These are phyloP conservation scores for Comarum palustre DNA, from an alignment of 306 rosid species.

Conservation along the genomic window DNA sequence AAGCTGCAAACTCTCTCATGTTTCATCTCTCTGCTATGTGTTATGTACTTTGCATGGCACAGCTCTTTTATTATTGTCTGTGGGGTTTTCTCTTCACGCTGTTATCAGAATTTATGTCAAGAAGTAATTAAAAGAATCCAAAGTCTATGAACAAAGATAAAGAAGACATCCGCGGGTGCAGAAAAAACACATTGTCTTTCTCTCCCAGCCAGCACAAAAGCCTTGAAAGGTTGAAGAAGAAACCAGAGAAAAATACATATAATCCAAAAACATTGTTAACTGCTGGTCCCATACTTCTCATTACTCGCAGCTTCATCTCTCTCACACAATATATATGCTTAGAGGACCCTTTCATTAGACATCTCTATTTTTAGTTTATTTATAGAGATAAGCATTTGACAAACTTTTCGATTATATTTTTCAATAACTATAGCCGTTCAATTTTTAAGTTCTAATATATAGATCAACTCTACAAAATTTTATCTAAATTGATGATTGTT, in stretches of 20 bases:
- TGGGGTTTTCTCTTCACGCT: constrained; percentile 23
- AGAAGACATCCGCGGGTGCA: neutral
- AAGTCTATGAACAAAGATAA: neutral
- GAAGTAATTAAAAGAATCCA: constrained; percentile 32
- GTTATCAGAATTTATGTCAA: constrained; percentile 46
- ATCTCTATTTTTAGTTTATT: too few relatives aligned
- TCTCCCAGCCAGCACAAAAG: constrained; percentile 27
- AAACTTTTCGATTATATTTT: too few relatives aligned
- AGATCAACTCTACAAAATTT: too few relatives aligned
- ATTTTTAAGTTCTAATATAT: too few relatives aligned
- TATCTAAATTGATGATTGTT: too few relatives aligned
- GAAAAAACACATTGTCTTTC: constrained; percentile 35
- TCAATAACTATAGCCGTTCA: too few relatives aligned
- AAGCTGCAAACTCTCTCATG: constrained; percentile 51
- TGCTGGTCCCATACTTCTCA: constrained; percentile 46
- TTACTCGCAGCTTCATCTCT: neutral
- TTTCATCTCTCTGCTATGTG: constrained; percentile 28
- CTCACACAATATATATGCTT: too few relatives aligned
- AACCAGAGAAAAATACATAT: neutral
- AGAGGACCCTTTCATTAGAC: too few relatives aligned
- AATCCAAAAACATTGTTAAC: constrained; percentile 41
- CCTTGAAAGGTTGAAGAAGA: neutral
- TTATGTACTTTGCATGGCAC: constrained; percentile 43
- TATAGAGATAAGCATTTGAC: too few relatives aligned
- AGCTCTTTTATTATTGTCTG: constrained; percentile 23